Conservation (phyloP, 768 basidiomycete genomes). For the Gloeostereum incarnatum region DNA sequence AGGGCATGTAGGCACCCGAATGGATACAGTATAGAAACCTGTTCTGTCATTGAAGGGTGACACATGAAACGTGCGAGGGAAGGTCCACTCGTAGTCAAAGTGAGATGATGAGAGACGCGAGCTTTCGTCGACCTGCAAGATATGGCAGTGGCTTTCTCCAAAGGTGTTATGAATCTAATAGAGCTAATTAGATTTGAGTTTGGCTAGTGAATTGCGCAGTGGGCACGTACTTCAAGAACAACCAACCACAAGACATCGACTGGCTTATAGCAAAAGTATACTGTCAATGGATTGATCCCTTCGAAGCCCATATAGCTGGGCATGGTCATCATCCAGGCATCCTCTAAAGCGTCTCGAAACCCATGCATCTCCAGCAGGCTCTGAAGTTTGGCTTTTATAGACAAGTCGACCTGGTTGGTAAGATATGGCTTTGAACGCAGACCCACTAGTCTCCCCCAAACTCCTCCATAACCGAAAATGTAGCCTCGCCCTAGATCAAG, state of each 20-base stretch:
- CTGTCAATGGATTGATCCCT: conserved; percentile 63
- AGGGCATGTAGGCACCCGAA: conserved; percentile 35
- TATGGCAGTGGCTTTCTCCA: conserved; percentile 55
- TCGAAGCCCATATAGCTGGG: conserved; percentile 57
- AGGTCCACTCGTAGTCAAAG: conserved; percentile 56
- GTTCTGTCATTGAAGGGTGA: conserved; percentile 69
- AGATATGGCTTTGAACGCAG: conserved; percentile 39
- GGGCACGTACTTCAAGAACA: conserved; percentile 45
- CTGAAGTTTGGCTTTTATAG: conserved; percentile 13
- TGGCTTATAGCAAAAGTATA: conserved; percentile 52
- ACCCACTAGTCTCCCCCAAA: conserved; percentile 33
- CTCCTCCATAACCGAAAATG: conserved; percentile 46
- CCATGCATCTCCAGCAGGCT: conserved; percentile 6
- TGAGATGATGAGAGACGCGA: conserved; percentile 15
- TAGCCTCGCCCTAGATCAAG: conserved; percentile 40
- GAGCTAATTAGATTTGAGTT: background rate
- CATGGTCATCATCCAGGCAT: conserved; percentile 71
- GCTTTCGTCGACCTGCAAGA: conserved; percentile 42
- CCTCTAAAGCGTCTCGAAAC: conserved; percentile 19
- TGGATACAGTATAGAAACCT: conserved; percentile 52
- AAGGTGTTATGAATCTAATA: conserved; percentile 64
- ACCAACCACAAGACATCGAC: conserved; percentile 24
- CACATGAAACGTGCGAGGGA: conserved; percentile 62
- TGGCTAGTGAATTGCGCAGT: background rate
- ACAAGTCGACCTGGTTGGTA: conserved; percentile 13